Evolutionary conservation across 495 filamentous ascomycete genomes (phyloP).

Genomic region (Melanomma pulvis-pyrius): DNA sequence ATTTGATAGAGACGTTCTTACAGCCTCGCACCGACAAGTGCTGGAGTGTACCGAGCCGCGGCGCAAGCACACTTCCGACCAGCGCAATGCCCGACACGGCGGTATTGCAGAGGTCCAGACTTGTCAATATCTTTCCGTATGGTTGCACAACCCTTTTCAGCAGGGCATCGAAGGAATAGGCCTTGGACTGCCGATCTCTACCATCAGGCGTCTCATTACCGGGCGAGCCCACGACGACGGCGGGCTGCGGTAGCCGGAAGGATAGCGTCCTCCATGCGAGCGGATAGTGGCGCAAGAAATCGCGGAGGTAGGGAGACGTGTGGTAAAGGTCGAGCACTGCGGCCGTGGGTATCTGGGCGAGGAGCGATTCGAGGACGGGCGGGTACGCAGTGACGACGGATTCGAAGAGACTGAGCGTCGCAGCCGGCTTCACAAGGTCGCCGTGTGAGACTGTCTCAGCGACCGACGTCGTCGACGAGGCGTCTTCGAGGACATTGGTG

Average conservation of each 20-base stretch:
- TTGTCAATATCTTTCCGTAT: slow-evolving; percentile 59
- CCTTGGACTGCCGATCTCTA: slow-evolving; percentile 55
- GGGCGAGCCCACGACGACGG: slow-evolving; percentile 30
- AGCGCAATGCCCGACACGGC: slow-evolving; percentile 61
- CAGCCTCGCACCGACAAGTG: slow-evolving; percentile 65
- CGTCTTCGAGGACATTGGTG: slow-evolving; percentile 13
- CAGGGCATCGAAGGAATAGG: slow-evolving; percentile 60
- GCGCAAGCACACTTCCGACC: slow-evolving; percentile 56
- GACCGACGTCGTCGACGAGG: slow-evolving; percentile 5
- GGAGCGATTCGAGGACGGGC: slow-evolving; percentile 60
- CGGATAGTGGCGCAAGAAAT: slow-evolving; percentile 59
- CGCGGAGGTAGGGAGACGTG: slow-evolving; percentile 57
- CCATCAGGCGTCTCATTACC: slow-evolving; percentile 43
- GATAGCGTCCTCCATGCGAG: slow-evolving; percentile 65
- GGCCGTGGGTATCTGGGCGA: slow-evolving; percentile 60
- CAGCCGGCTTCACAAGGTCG: not conserved
- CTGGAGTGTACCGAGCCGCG: slow-evolving; percentile 57
- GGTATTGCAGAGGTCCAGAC: slow-evolving; percentile 64
- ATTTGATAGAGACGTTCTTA: slow-evolving; percentile 68
- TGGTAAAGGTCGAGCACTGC: slow-evolving; percentile 62
- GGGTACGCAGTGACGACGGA: slow-evolving; percentile 57
- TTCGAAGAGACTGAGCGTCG: slow-evolving; percentile 48
- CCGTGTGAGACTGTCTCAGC: slow-evolving; percentile 5
- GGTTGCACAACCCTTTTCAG: slow-evolving; percentile 59
- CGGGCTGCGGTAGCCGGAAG: slow-evolving; percentile 56